Evolutionary conservation across 768 basidiomycete genomes (phyloP).

Genomic region (Boletus vermiculosoides): DNA sequence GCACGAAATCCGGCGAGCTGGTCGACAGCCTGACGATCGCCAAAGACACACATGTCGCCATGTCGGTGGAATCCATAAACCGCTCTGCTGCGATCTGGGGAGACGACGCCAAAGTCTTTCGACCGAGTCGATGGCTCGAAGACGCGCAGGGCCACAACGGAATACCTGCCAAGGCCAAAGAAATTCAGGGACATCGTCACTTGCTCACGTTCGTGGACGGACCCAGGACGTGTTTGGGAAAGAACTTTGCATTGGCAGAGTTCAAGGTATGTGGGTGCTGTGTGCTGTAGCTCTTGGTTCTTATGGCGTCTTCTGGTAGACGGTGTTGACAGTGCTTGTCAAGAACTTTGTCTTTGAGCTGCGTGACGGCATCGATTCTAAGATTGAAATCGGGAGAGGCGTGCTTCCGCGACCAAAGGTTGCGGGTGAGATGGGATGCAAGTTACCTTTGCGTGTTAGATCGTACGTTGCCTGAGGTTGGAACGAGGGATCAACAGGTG

Average conservation of each 20-base stretch:
- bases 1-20: no score
- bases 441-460: constrained; percentile 26
- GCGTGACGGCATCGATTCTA: constrained; percentile 37
- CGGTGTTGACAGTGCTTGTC: constrained; percentile 42
- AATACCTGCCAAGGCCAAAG: constrained; percentile 31
- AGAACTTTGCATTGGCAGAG: constrained; percentile 42
- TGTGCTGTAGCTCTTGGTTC: no score
- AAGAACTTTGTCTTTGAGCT: constrained; percentile 36
- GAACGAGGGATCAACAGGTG: no score
- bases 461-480: background rate
- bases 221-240: constrained; percentile 48
- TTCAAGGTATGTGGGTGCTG: constrained; percentile 27
- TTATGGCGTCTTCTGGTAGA: constrained; percentile 13
- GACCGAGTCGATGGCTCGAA: constrained; percentile 51
- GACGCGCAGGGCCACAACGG: constrained; percentile 17
- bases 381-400: constrained; percentile 9
- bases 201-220: constrained; percentile 51
- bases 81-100: background rate
- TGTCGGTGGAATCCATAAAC: background rate
- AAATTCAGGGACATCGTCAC: constrained; percentile 48
- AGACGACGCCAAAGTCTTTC: no score
- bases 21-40: no score
- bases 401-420: constrained; percentile 11
- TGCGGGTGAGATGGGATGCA: constrained; percentile 23
- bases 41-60: background rate